Conservation (phyloP, 2,329 filamentous ascomycete genomes). For the Ceratocystis harringtonii region DNA sequence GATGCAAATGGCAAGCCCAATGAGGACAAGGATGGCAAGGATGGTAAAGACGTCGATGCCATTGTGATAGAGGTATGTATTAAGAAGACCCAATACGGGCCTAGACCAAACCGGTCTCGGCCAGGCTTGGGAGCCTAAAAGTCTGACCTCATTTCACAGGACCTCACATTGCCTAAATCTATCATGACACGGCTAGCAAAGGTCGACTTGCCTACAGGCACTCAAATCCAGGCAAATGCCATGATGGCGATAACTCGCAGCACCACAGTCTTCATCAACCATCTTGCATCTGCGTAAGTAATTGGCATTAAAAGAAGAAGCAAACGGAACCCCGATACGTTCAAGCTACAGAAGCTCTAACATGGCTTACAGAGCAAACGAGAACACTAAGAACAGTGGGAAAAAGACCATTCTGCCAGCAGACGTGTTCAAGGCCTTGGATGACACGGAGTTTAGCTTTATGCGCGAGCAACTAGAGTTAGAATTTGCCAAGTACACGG, state of each 20-base stretch:
- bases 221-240: slow-evolving; percentile 70
- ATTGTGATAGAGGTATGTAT: slow-evolving; percentile 38
- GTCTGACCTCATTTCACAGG: slow-evolving; percentile 30
- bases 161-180: slow-evolving; percentile 63
- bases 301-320: slow-evolving; percentile 18
- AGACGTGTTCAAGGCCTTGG: slow-evolving; percentile 62
- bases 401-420: slow-evolving; percentile 66
- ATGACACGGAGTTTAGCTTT: slow-evolving; percentile 66
- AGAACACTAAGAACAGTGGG: slow-evolving; percentile 47
- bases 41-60: slow-evolving; percentile 25
- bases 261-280: slow-evolving; percentile 71
- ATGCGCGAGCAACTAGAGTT: slow-evolving; percentile 52
- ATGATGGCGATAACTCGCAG: slow-evolving; percentile 66
- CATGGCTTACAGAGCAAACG: slow-evolving; percentile 45
- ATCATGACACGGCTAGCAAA: slow-evolving; percentile 70
- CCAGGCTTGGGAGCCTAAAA: neutral
- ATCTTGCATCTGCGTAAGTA: slow-evolving; percentile 56
- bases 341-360: neutral
- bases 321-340: too few species aligned
- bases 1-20: slow-evolving; percentile 20
- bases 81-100: neutral
- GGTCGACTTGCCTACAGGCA: slow-evolving; percentile 64
- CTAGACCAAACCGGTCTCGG: neutral
- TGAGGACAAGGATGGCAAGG: slow-evolving; percentile 20
- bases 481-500: slow-evolving; percentile 63